Evolutionary conservation across 2,329 filamentous ascomycete genomes (phyloP), one percentile per base, ranked within the genome.

Genomic region (Eutypella sp.): DNA sequence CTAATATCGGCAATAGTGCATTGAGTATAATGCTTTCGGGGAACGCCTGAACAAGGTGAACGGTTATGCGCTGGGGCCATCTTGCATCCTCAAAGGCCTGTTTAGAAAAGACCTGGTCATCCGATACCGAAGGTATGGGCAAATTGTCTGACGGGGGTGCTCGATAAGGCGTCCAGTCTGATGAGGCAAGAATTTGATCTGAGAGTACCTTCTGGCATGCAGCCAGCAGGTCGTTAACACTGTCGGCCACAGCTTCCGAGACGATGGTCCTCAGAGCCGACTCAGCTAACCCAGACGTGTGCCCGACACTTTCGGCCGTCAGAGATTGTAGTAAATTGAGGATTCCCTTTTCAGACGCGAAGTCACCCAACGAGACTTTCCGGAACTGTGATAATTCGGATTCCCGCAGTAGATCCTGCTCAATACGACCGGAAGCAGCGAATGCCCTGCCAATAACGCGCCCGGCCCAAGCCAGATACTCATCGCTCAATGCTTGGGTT

Each of bases 401-500:
- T 59, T 87, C 84, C 22, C 74, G 71, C 1, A 85, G 63, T 39
- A 87, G 70, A 41, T 78, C 78, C 29, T 71, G 63, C 15, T 82
- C 79, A 5, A 89, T 75, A 45, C 81, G 73, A 2, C 90, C 90
- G 23, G 82, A 87, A 15, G 87, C 79, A 33, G 85, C 83, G 66
- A 91, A 97, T 0, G 89, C 84, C 60, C 89, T 81, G 7, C 95
- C 93, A 38, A 97, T 73, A 2, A 91, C 85, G 51, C 85, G 79
- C 3, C 88, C 91, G 38, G 88, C 87, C 95, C 95, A 99, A 1
- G 87, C 71, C 1, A 89, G 70, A 61, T 93, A 96, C 15, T 81
- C 77, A 22, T 78, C 70, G 46, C 82, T 86, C 15, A 85, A 72
- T 2, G 77, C 69, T 31, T 76, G 71, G n/a, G 78, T 74, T 47